These are phyloP conservation scores for Oryza glumipatula DNA, from an alignment of 176 grass and related monocot genomes.

Conservation along the genomic window DNA sequence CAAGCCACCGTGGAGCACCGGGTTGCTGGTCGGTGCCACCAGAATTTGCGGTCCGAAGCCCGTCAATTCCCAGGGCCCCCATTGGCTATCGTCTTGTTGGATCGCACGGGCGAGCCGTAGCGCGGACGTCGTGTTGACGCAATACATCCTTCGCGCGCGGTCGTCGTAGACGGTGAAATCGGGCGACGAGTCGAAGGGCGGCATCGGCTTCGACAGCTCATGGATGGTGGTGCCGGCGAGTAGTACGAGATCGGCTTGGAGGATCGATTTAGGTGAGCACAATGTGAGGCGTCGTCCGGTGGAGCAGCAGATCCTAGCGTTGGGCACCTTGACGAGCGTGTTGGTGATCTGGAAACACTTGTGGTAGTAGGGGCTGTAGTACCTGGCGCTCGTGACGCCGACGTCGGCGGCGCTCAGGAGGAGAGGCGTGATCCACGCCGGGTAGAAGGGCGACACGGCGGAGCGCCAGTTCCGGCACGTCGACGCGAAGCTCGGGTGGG, in stretches of 20 bases:
- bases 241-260: conserved; percentile 5
- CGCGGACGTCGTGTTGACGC: neutral
- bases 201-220: neutral
- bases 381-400: neutral
- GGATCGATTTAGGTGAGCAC: accelerated
- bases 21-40: no score
- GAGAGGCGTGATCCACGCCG: no score
- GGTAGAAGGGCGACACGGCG: no score
- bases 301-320: conserved; percentile 31
- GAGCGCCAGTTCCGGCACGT: conserved; percentile 3
- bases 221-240: neutral
- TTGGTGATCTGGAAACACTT: conserved; percentile 31
- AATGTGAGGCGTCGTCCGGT: conserved; percentile 21
- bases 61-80: no score
- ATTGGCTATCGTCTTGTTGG: no score
- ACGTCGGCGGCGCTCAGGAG: no score
- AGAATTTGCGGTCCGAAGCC: no score
- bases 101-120: neutral
- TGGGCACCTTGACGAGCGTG: neutral
- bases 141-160: neutral
- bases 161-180: conserved; percentile 14
- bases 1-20: no score
- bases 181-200: accelerated
- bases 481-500: conserved; percentile 9
- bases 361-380: conserved; percentile 44